Evolutionary conservation across 352 stramenopile species (phyloP).

Genomic region (Phytophthora litchii): DNA sequence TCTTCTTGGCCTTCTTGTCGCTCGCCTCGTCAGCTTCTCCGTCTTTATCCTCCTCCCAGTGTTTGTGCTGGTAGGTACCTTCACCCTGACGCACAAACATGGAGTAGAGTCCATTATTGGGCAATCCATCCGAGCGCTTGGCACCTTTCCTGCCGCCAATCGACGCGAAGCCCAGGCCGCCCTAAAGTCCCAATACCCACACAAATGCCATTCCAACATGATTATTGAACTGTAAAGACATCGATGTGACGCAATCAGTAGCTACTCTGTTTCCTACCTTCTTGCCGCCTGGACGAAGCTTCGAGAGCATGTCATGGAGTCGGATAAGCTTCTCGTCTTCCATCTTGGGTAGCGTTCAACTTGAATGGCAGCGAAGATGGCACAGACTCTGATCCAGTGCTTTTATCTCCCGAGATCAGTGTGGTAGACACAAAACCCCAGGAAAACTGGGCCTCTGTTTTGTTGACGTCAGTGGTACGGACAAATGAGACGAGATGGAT

Average conservation of each 20-base stretch:
- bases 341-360: slow-evolving; percentile 37
- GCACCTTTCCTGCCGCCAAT: slow-evolving; percentile 51
- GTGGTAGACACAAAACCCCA: not conserved
- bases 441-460: not conserved
- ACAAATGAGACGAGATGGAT: slow-evolving; percentile 10
- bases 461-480: slow-evolving; percentile 4
- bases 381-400: slow-evolving; percentile 11
- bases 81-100: slow-evolving; percentile 88
- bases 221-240: slow-evolving; percentile 16
- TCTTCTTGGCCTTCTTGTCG: slow-evolving; percentile 27
- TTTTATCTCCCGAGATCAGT: not conserved
- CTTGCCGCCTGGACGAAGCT: slow-evolving; percentile 82
- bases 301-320: slow-evolving; percentile 86
- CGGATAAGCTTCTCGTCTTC: slow-evolving; percentile 85
- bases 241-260: slow-evolving; percentile 13
- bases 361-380: not conserved
- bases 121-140: slow-evolving; percentile 76
- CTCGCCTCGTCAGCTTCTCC: not conserved
- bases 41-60: slow-evolving; percentile 68
- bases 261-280: slow-evolving; percentile 40
- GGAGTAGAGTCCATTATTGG: slow-evolving; percentile 82
- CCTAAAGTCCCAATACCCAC: slow-evolving; percentile 35
- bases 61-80: slow-evolving; percentile 78
- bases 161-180: slow-evolving; percentile 73
- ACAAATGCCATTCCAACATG: not conserved